Evolutionary conservation across 2,329 filamentous ascomycete species (phyloP).

Genomic region (Xylaria sp.): DNA sequence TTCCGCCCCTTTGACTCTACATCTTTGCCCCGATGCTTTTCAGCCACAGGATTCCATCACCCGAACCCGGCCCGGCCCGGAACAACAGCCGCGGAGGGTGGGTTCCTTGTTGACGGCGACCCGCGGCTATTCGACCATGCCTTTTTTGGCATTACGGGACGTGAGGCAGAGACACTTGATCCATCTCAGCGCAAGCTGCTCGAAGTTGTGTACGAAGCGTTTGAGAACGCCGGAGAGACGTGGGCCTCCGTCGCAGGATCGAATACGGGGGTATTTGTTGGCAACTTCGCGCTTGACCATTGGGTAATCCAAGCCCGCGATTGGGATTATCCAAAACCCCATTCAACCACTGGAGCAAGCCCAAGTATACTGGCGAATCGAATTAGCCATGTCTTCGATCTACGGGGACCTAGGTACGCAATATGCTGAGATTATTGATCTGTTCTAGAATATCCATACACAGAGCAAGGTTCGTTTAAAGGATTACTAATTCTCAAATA

Average conservation of each 20-base stretch:
- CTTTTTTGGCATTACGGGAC: constrained; percentile 52
- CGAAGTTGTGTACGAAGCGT: constrained; percentile 49
- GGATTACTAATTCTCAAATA: too few species aligned
- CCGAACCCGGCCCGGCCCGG: too few species aligned
- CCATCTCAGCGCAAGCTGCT: constrained; percentile 52
- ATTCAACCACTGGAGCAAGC: constrained; percentile 32
- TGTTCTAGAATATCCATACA: too few species aligned
- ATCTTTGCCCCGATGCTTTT: too few species aligned
- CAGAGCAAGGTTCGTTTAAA: too few species aligned
- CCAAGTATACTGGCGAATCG: constrained; percentile 40
- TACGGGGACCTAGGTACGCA: constrained; percentile 53
- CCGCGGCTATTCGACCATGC: constrained; percentile 51
- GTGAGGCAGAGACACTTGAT: constrained; percentile 51
- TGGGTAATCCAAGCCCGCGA: constrained; percentile 39
- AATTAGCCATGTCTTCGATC: constrained; percentile 48
- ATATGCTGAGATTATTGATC: too few species aligned
- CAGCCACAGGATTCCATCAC: too few species aligned
- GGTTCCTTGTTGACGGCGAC: too few species aligned
- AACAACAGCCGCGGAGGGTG: too few species aligned
- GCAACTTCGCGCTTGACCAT: constrained; percentile 46
- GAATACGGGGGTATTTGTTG: constrained; percentile 48
- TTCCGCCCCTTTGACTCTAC: too few species aligned
- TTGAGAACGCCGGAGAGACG: constrained; percentile 49
- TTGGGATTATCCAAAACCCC: constrained; percentile 36
- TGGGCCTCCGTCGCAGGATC: constrained; percentile 38